Conservation (phyloP, 805 yeast genomes). For the Cyberlindnera subsufficiens region DNA sequence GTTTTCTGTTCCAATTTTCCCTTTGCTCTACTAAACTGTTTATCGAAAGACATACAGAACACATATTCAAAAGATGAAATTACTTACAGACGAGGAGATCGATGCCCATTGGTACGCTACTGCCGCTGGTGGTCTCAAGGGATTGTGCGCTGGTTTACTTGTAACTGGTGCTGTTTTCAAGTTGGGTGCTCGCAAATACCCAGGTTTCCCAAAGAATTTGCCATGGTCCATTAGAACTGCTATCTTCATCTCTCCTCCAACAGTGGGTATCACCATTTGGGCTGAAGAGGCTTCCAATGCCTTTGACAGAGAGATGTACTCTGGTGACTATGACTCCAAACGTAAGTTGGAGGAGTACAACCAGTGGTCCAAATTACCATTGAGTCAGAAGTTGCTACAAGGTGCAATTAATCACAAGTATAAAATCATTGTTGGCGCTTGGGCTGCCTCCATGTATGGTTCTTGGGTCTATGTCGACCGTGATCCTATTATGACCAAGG, state of each 20-base stretch:
- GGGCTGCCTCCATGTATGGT: slow-evolving; percentile 80
- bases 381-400: slow-evolving; percentile 44
- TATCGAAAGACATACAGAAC: background rate
- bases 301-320: slow-evolving; percentile 59
- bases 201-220: slow-evolving; percentile 34
- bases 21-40: background rate
- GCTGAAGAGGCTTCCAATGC: slow-evolving; percentile 68
- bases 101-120: slow-evolving; percentile 58
- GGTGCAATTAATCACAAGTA: slow-evolving; percentile 52
- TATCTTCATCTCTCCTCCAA: slow-evolving; percentile 61
- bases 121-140: slow-evolving; percentile 55
- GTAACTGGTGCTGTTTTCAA: slow-evolving; percentile 52
- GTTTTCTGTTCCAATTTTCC: too few relatives aligned
- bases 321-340: slow-evolving; percentile 34
- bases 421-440: slow-evolving; percentile 59
- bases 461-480: slow-evolving; percentile 70
- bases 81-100: slow-evolving; percentile 59
- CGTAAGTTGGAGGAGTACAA: slow-evolving; percentile 38
- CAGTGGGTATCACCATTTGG: slow-evolving; percentile 50
- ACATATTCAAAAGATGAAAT: slow-evolving; percentile 45
- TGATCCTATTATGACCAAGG: slow-evolving; percentile 65
- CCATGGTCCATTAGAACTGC: slow-evolving; percentile 63
- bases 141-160: slow-evolving; percentile 49
- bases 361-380: slow-evolving; percentile 46
- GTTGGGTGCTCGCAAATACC: slow-evolving; percentile 41